These are phyloP conservation scores for Claviceps africana DNA, from an alignment of 2,329 filamentous ascomycete genomes.

Conservation along the genomic window DNA sequence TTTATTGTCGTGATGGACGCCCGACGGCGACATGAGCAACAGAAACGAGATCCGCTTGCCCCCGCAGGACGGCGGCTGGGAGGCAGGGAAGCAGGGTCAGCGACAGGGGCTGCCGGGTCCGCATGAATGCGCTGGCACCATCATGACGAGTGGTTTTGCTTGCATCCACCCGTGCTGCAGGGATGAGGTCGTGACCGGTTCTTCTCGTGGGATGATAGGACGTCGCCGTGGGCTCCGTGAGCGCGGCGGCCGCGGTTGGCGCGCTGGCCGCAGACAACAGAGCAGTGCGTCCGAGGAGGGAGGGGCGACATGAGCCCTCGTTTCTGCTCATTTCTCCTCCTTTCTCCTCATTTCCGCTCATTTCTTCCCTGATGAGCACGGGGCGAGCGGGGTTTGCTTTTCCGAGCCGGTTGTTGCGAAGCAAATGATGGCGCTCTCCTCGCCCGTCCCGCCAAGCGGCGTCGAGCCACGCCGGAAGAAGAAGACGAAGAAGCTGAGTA, in stretches of 20 bases:
- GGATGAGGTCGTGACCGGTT: conserved; percentile 21
- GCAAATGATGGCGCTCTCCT: background rate
- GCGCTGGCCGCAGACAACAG: conserved; percentile 30
- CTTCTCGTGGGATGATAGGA: conserved; percentile 23
- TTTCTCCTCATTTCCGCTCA: too few species aligned
- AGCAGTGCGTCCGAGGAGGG: conserved; percentile 22
- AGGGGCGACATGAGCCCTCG: background rate
- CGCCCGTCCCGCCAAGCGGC: background rate
- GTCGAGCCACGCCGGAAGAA: background rate
- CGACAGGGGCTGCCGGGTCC: conserved; percentile 12
- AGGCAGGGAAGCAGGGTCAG: conserved; percentile 4
- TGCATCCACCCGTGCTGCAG: conserved; percentile 22
- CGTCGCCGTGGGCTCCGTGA: conserved; percentile 22
- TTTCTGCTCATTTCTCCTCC: background rate
- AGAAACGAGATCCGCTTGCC: conserved; percentile 5
- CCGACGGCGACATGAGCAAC: conserved; percentile 13
- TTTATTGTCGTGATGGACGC: conserved; percentile 28
- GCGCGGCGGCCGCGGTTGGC: conserved; percentile 11
- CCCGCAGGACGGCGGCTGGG: conserved; percentile 12
- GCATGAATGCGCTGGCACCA: conserved; percentile 34
- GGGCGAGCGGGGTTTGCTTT: background rate
- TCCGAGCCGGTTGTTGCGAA: background rate
- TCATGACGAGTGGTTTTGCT: conserved; percentile 21
- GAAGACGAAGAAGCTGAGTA: too few species aligned
- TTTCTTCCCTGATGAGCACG: background rate